Base-by-base conservation (phyloP, 495 filamentous ascomycete species). In the Tuber borchii region DNA sequence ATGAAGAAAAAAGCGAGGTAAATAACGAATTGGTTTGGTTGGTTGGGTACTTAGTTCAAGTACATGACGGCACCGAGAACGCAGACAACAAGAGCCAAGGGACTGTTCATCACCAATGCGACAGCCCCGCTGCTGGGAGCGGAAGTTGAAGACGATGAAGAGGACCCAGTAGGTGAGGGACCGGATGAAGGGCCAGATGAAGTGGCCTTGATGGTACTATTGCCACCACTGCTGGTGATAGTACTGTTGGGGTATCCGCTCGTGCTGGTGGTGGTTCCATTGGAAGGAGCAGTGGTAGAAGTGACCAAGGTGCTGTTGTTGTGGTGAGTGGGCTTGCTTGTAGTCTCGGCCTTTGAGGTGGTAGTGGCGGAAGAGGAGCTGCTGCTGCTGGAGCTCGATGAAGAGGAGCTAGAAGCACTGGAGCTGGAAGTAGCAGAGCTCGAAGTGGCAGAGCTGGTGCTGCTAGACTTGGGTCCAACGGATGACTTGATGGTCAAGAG, bases 41-140 rank as follows among this genome's bases (percentile, higher is more conserved):
- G 56, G 26, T 31, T 16, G 51, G 10, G n/a, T 65, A 31, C 26
- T 65, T 81, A 81, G 79, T 81, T 81, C 75, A 81, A 75, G 79
- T 80, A 81, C 45, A 81, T 45, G 45, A 81, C 75, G 7, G 77
- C 79, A 74, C 75, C 79, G 37, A 81, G 72, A 39, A 81, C 68
- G n/a, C 79, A 81, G 31, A 80, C 79, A 26, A 81, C 79, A 46
- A 81, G 73, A 43, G 79, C 79, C 61, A 81, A 71, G 37, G 79
- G 79, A 68, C 79, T 81, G 72, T 77, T 80, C 65, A 81, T 70
- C 61, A 81, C 42, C 40, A 72, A 45, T 22, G 79, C 48, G 22
- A 75, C 74, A 4, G 72, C 75, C 51, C 75, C 79, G 40, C 78
- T 81, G 8, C 78, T 69, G 61, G 75, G 46, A 40, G 72, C 31